phyloP scores from a whole-genome alignment of 495 filamentous ascomycete genomes.

The Penicillium robsamsonii region DNA sequence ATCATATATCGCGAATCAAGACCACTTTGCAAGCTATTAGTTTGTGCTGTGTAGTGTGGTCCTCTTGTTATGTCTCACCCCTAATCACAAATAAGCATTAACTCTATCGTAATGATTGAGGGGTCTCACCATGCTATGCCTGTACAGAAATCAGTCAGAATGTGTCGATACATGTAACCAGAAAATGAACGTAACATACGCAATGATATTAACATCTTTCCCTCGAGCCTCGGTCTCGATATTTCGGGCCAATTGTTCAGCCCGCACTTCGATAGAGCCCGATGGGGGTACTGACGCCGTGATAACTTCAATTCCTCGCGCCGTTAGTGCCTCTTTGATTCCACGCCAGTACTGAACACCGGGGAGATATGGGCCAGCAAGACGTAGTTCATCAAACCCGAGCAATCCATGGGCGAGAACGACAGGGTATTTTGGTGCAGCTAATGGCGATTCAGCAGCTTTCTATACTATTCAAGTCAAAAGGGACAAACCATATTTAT shows the following conservation, averaged over 20 bases:
- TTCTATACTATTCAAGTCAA: neutral
- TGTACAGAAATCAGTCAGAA: conserved; percentile 28
- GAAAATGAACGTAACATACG: conserved; percentile 50
- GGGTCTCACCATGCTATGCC: conserved; percentile 68
- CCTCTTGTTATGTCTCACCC: conserved; percentile 38
- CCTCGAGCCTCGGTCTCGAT: conserved; percentile 66
- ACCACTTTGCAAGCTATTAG: conserved; percentile 55
- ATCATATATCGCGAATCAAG: conserved; percentile 94
- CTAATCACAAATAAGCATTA: conserved; percentile 26
- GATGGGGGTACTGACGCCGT: conserved; percentile 76
- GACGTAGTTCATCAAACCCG: conserved; percentile 80
- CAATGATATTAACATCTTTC: conserved; percentile 83
- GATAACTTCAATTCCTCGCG: conserved; percentile 76
- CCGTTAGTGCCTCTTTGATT: conserved; percentile 72
- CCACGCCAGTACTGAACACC: conserved; percentile 90
- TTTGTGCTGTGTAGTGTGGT: conserved; percentile 1
- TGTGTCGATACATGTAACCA: neutral
- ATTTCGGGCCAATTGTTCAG: conserved; percentile 59
- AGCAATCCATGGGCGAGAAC: conserved; percentile 88
- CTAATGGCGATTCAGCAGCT: conserved; percentile 28
- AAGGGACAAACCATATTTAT: conserved; percentile 60
- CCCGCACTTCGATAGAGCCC: conserved; percentile 74
- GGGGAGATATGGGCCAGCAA: conserved; percentile 69
- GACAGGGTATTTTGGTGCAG: conserved; percentile 65
- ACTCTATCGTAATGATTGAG: neutral